Conservation (phyloP, 495 filamentous ascomycete genomes). For the Thermothielavioides terrestris region DNA sequence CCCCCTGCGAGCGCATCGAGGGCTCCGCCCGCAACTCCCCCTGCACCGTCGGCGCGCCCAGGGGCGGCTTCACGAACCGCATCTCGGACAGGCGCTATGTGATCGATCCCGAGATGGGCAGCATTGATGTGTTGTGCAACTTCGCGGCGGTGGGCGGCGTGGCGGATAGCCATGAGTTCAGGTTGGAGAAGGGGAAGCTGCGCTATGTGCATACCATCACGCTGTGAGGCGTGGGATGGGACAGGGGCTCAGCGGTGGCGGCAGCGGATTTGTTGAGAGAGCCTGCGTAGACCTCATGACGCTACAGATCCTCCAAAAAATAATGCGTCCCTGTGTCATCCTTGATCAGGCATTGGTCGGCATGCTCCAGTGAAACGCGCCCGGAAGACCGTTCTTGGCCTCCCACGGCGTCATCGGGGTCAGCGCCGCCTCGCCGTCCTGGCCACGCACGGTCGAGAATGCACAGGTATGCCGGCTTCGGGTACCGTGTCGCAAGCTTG, state of each 20-base stretch:
- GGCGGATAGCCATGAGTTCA: constrained; percentile 36
- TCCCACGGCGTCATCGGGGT: not conserved
- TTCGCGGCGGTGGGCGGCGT: constrained; percentile 36
- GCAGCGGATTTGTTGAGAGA: no score
- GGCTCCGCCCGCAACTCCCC: constrained; percentile 29
- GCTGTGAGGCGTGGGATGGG: no score
- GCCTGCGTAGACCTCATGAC: no score
- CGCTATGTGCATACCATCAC: constrained; percentile 39
- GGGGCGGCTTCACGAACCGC: constrained; percentile 31
- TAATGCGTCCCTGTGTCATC: not conserved
- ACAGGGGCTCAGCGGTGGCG: no score
- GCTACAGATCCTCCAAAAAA: no score
- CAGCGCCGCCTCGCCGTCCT: no score
- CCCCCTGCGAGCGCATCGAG: constrained; percentile 32
- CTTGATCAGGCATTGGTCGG: not conserved
- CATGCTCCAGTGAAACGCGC: not conserved
- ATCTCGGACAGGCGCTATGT: constrained; percentile 34
- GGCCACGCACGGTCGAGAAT: not conserved
- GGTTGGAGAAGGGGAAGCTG: constrained; percentile 35
- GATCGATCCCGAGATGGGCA: constrained; percentile 30
- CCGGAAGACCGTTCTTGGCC: not conserved
- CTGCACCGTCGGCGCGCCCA: constrained; percentile 33
- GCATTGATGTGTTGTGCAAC: constrained; percentile 32
- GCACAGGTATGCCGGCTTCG: not conserved
- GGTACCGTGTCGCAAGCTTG: not conserved